A percentile compares a stretch with the other conserved stretches of the same genome.
These are phyloP conservation scores for Orobanche coerulescens DNA, from an alignment of 257 asterid genomes.

Conservation along the genomic window DNA sequence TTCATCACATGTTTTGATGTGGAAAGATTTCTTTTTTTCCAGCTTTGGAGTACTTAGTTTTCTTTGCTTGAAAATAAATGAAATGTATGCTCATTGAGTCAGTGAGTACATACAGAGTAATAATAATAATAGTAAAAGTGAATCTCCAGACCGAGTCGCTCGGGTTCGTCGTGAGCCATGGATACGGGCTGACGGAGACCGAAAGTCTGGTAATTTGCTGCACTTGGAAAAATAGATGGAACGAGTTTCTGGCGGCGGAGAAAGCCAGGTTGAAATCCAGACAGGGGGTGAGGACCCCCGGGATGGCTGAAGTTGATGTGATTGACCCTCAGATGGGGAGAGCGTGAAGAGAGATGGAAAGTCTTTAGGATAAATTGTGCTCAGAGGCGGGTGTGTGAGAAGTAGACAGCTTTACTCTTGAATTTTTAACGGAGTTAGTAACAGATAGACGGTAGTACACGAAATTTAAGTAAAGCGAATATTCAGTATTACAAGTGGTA, in stretches of 20 bases:
- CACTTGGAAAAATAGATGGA: conserved; percentile 60
- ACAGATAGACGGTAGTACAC: too few relatives aligned
- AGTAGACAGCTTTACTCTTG: too few relatives aligned
- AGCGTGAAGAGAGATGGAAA: conserved; percentile 49
- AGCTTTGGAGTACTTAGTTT: too few relatives aligned
- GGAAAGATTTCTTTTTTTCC: too few relatives aligned
- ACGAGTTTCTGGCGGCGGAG: conserved; percentile 50
- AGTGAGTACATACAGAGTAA: too few relatives aligned
- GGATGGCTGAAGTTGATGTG: conserved; percentile 48
- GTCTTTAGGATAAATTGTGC: conserved; percentile 49
- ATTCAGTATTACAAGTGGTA: too few relatives aligned
- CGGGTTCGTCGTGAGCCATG: conserved; percentile 61
- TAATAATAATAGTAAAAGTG: too few relatives aligned
- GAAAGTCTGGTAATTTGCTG: conserved; percentile 55
- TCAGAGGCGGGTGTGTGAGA: conserved; percentile 45
- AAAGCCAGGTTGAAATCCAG: conserved; percentile 58
- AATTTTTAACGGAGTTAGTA: too few relatives aligned
- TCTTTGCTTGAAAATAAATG: too few relatives aligned
- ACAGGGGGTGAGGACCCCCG: conserved; percentile 59
- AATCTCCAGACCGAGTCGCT: conserved; percentile 51
- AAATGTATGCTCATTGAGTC: too few relatives aligned
- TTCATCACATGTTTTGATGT: too few relatives aligned
- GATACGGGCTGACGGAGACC: conserved; percentile 77
- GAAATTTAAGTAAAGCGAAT: too few relatives aligned
- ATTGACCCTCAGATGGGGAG: conserved; percentile 35